Evolutionary conservation across 352 stramenopile genomes (phyloP), one percentile per base, ranked within the genome.

Genomic region (Phytophthora fragariaefolia): DNA sequence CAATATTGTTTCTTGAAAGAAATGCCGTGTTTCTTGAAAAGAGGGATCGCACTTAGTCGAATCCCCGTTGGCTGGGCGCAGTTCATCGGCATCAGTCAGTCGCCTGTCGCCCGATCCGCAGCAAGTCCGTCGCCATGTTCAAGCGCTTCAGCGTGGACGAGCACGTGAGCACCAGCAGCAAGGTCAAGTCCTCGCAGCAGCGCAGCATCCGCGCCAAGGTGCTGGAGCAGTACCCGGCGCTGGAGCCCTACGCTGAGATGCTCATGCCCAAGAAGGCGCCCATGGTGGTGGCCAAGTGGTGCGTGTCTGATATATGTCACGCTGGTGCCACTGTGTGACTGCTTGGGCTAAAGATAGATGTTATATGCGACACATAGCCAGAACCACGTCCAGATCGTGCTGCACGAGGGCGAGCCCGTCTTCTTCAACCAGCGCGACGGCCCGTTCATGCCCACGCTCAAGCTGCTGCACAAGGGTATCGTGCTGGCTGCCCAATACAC

Each of bases 401-500:
- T 97, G 54, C 71, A 95, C 45, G 85, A 97, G 24, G 92, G 85
- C 52, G 85, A 98, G 74, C 96, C 96, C 6, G 69, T 99, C 30
- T 98, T 99, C 72, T 99, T 98, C 72, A 98, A 98, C 79, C 87
- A 98, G 64, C 90, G 95, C 57, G 97, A 99, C 79, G 97, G 97
- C 1, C 97, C 96, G 3, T 99, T 99, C 76, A 97, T 99, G 72
- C 97, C 97, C 9, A 98, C 96, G 45, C 85, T 99, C 23, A 92
- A 95, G 69, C 83, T 99, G 40, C 79, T 99, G 23, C 97, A 99
- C 78, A 96, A 97, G 76, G 95, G 88, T 94, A 22, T 4, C 32
- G 24, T 48, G 34, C 63, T 66, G 22, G 9, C 52, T 52, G 17
- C 27, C n/a, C n/a, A n/a, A n/a, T n/a, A n/a, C n/a, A n/a, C n/a